Base-by-base conservation (phyloP, 768 basidiomycete genomes). In the Lenzites betulinus region DNA sequence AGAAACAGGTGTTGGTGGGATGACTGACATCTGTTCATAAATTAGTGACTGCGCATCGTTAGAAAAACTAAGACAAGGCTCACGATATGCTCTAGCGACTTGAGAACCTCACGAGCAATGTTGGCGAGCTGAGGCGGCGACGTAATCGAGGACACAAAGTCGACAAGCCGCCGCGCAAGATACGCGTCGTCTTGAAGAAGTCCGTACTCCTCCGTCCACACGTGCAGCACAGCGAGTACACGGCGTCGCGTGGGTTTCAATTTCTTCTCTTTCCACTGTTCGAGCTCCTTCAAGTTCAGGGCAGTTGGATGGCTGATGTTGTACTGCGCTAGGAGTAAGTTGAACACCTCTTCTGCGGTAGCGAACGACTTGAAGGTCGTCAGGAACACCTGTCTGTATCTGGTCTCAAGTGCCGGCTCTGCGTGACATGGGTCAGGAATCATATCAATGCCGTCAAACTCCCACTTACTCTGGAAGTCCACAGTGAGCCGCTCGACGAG, bases 351-450 rank as follows among this genome's bases (percentile, higher is more conserved):
- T 42, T 85, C 81, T 2, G 90, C 82, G 7, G 83, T 84, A 25
- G 85, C 87, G 70, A 95, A 93, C 0, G 91, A 89, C 54, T 86
- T 81, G 75, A 91, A 93, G 16, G 93, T 95, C 73, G 84, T 86
- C 46, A 95, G 78, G 76, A 96, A 95, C n/a, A 83, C 79, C 33
- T 80, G 77, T 26, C 80, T 77, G 69, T 80, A 89, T 12, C 70
- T 69, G 58, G 30, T 48, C 48, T 56, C 58, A 30, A 54, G 62
- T 2, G 52, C 26, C 1, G 62, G 56, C n/a, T 57, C 65, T 66
- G 39, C 15, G 7, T 33, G 22, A 54, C 20, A 20, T 22, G 16
- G 44, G 20, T 16, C 44, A 35, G 20, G 23, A 47, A 35, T 11
- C 50, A 12, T 12, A 18, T 8, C 12, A n/a, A 43, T 43, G 5